Evolutionary conservation across 1,139 yeast genomes (phyloP), one percentile per base, ranked within the genome.

Genomic region (Diutina ranongensis): DNA sequence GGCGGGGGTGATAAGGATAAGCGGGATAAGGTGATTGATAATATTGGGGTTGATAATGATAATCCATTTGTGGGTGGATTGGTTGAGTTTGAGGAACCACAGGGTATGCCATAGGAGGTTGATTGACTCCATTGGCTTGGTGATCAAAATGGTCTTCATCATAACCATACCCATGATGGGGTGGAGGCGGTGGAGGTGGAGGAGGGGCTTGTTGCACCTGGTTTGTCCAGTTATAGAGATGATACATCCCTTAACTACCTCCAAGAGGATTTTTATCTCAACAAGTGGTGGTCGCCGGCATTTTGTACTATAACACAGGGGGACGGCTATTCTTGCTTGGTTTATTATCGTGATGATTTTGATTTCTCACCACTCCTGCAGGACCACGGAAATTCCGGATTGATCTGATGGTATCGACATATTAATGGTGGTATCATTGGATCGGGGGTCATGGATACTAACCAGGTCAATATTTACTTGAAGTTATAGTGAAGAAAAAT

Each of bases 251-350:
- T 31, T n/a, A n/a, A 31, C 15, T 12, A 12, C 34, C 13, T n/a
- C 34, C 13, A 12, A 5, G 34, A 31, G 34, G 34, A n/a, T 31
- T 9, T 31, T 31, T 31, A 12, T 31, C 15, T n/a, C 8, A n/a
- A 15, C 15, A 4, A 15, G 27, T 35, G 40, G 40, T 35, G 18
- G 28, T 13, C 12, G 27, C 27, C 40, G 13, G 20, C 40, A 35
- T 35, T 35, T 35, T 35, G 40, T 35, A 35, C 40, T 35, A 35
- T 35, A 20, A 35, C 40, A 35, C 16, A 35, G 40, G 40, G 40
- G 40, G 40, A 35, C 40, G 40, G 40, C 40, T 35, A 35, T 35
- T 20, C 27, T 35, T 35, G 22, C 40, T 31, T 12, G 13, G 34
- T 31, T 31, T 31, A 10, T 12, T 7, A 9, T 12, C 15, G 34